Percentiles rank a stretch among this genome's conserved stretches.
Evolutionary conservation across 1,284 basidiomycete genomes (phyloP).

Genomic region (Phlebopus sp.): DNA sequence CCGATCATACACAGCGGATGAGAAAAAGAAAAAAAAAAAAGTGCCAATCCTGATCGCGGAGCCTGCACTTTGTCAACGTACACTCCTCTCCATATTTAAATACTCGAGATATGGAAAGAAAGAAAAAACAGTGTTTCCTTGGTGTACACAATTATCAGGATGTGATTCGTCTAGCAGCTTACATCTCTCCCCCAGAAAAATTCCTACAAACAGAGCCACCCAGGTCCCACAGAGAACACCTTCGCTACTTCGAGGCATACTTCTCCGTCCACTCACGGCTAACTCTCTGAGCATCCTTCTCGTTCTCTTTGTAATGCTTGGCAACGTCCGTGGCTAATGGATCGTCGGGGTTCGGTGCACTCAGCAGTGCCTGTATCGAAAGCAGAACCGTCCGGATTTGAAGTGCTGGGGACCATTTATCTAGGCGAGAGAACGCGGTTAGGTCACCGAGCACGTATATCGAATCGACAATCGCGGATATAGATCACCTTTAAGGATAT

Average conservation of each 20-base stretch:
- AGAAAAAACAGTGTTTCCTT: no score
- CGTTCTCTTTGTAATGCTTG: conserved; percentile 98
- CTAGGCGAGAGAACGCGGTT: conserved; percentile 38
- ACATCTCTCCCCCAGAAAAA: neutral
- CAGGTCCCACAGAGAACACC: neutral
- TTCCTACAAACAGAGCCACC: neutral
- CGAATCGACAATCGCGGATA: conserved; percentile 3
- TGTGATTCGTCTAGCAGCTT: no score
- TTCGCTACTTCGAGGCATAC: conserved; percentile 51
- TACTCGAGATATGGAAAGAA: no score
- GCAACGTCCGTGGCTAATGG: conserved; percentile 98
- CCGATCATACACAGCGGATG: no score
- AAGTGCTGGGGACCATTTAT: conserved; percentile 98
- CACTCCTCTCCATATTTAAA: no score
- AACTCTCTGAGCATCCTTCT: conserved; percentile 86
- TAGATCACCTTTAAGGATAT: conserved; percentile 86
- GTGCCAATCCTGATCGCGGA: no score
- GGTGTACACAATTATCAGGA: no score
- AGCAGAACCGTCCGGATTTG: conserved; percentile 98
- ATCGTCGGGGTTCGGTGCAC: conserved; percentile 97
- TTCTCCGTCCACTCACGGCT: conserved; percentile 91
- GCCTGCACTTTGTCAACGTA: no score
- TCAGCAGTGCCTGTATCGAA: conserved; percentile 93
- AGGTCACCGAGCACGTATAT: neutral
- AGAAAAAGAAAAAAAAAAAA: no score